Conservation (phyloP, 164 flowering plant genomes). For the Tinospora cordifolia region DNA sequence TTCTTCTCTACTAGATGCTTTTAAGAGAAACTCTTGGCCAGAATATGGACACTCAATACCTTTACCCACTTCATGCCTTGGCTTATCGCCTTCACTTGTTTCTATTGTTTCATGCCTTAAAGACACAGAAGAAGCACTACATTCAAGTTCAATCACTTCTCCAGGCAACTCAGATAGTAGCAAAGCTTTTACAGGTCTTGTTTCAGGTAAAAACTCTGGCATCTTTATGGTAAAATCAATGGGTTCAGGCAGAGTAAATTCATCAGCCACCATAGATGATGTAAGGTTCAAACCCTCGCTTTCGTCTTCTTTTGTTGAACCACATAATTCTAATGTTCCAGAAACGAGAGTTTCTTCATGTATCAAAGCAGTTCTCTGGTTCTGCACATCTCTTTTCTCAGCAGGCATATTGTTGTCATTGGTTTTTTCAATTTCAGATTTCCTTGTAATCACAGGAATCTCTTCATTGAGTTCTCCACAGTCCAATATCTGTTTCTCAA, state of each 20-base stretch:
- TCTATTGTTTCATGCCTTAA: conserved; percentile 14
- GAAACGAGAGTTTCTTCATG: background rate
- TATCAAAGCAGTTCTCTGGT: conserved; percentile 8
- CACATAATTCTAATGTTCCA: conserved; percentile 12
- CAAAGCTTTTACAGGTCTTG: conserved; percentile 11
- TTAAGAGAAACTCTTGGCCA: conserved; percentile 13
- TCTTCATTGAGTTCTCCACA: conserved; percentile 12
- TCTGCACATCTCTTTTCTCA: conserved; percentile 14
- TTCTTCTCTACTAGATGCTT: conserved; percentile 34
- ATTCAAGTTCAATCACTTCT: conserved; percentile 12
- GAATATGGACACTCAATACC: conserved; percentile 21
- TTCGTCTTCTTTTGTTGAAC: conserved; percentile 16
- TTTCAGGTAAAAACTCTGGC: conserved; percentile 18
- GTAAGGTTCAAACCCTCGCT: conserved; percentile 8
- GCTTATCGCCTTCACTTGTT: conserved; percentile 7
- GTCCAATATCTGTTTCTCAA: conserved; percentile 16
- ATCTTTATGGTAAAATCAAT: conserved; percentile 14
- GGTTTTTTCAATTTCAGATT: conserved; percentile 8
- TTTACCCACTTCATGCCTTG: conserved; percentile 13
- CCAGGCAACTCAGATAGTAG: conserved; percentile 7
- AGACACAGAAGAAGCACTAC: conserved; percentile 16
- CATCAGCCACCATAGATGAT: conserved; percentile 11
- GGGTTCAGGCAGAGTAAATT: conserved; percentile 16
- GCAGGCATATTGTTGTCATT: conserved; percentile 11
- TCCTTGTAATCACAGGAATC: conserved; percentile 7